Evolutionary conservation across 345 rosid species (phyloP).

Genomic region (Geranium brycei): DNA sequence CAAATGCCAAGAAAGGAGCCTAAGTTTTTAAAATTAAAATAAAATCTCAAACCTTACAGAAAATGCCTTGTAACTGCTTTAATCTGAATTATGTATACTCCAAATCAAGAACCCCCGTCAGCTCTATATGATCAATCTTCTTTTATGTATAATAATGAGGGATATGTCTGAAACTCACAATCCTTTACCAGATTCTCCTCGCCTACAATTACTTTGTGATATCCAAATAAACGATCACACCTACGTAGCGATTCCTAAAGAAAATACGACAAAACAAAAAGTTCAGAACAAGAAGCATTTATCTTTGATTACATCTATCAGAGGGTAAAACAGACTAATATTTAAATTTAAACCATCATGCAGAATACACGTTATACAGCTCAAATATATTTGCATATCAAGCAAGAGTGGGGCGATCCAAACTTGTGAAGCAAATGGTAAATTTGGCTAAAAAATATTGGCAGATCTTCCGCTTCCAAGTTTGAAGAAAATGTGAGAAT

Average conservation of each 20-base stretch:
- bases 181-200: conserved; percentile 25
- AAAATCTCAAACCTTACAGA: conserved; percentile 36
- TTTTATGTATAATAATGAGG: conserved; percentile 17
- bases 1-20: conserved; percentile 37
- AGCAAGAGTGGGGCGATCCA: neutral
- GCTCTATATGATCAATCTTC: conserved; percentile 27
- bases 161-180: conserved; percentile 24
- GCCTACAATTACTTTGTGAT: conserved; percentile 29
- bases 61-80: conserved; percentile 27
- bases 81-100: conserved; percentile 25
- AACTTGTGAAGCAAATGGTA: neutral
- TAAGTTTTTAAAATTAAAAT: conserved; percentile 16
- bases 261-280: conserved; percentile 8
- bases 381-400: neutral
- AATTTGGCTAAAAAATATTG: neutral
- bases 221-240: conserved; percentile 26
- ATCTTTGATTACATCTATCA: neutral
- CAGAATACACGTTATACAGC: neutral
- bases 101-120: conserved; percentile 28
- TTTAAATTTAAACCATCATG: neutral
- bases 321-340: neutral
- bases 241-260: conserved; percentile 69
- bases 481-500: too few relatives aligned
- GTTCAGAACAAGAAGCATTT: conserved; percentile 1
- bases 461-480: neutral